Percentiles rank a stretch among this genome's conserved stretches.
These are phyloP conservation scores for Lepraria neglecta DNA, from an alignment of 495 filamentous ascomycete genomes.

Conservation along the genomic window DNA sequence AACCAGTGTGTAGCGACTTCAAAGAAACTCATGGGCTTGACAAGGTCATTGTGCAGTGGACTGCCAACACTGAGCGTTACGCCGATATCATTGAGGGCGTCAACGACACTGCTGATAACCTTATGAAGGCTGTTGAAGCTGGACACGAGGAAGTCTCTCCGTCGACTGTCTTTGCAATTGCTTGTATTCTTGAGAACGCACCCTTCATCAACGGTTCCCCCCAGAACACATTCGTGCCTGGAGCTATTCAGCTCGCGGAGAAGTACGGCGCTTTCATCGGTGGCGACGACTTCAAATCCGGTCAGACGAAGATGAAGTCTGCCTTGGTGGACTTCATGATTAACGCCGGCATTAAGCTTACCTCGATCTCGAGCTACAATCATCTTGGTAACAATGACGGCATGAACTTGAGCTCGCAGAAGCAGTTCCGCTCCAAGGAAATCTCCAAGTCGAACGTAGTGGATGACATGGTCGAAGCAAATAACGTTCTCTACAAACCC, in stretches of 20 bases:
- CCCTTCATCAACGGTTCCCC: constrained; percentile 99
- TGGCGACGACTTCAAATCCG: constrained; percentile 99
- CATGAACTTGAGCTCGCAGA: constrained; percentile 94
- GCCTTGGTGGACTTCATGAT: constrained; percentile 97
- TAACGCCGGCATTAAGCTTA: constrained; percentile 97
- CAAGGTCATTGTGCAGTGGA: constrained; percentile 98
- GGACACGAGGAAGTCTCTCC: constrained; percentile 87
- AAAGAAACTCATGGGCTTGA: constrained; percentile 79
- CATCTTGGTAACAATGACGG: constrained; percentile 99
- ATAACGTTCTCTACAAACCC: constrained; percentile 78
- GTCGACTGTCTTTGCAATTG: constrained; percentile 92
- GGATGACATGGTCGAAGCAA: constrained; percentile 98
- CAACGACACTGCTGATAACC: constrained; percentile 94
- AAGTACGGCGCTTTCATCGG: constrained; percentile 84
- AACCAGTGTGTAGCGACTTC: constrained; percentile 59
- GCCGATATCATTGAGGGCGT: constrained; percentile 81
- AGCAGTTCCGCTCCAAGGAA: constrained; percentile 98
- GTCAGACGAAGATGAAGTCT: constrained; percentile 99
- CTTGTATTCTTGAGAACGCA: constrained; percentile 78
- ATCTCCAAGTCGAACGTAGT: constrained; percentile 99
- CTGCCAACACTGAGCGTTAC: constrained; percentile 96
- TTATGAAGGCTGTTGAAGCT: constrained; percentile 75
- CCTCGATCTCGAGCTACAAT: constrained; percentile 98
- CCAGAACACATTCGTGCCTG: constrained; percentile 97
- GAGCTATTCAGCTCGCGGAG: constrained; percentile 85